Base-by-base conservation (phyloP, 164 flowering plant species). In the Berberis thunbergii region DNA sequence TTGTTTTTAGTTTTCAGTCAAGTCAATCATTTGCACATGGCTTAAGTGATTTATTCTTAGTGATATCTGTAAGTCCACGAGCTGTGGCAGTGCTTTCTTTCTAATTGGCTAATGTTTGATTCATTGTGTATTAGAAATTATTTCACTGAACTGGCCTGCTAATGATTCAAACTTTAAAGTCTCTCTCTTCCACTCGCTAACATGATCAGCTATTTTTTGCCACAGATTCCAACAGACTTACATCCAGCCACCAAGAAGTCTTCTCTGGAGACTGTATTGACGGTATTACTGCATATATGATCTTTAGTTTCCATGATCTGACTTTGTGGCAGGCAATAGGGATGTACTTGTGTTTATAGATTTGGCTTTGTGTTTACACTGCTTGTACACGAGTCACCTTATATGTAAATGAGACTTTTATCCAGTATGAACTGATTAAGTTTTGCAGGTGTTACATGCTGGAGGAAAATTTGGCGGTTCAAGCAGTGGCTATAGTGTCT, bases 381-480 rank as follows among this genome's bases (percentile, higher is more conserved):
- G 26, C 26, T 26, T 26, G 26, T 26, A 26, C 26, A 26, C 26
- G 26, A 26, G 26, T 26, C 26, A 26, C 26, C 26, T 26, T 26
- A 26, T 26, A 26, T 26, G 26, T 26, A 26, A 26, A 26, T 26
- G 26, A 26, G 26, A 26, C 26, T 26, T 26, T 26, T 26, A 26
- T 26, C 26, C 26, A 26, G 26, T 26, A 26, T 61, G 43, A 26
- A 58, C 62, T 43, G 62, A 45, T 12, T 44, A 45, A 26, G 45
- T 3, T 4, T 52, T 84, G 73, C 85, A 94, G 99, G 82, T 95
- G 46, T 75, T 95, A 72, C 99, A 95, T 80, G 99, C 99, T 4
- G 97, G 99, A 73, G 99, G 99, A n/a, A 95, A 95, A 70, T 95
- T 95, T 81, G 99, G 99, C 73, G 97, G 97, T 69, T 73, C 86